These are phyloP conservation scores for Fraxinus floribunda DNA, from an alignment of 305 asterid species.

Conservation along the genomic window DNA sequence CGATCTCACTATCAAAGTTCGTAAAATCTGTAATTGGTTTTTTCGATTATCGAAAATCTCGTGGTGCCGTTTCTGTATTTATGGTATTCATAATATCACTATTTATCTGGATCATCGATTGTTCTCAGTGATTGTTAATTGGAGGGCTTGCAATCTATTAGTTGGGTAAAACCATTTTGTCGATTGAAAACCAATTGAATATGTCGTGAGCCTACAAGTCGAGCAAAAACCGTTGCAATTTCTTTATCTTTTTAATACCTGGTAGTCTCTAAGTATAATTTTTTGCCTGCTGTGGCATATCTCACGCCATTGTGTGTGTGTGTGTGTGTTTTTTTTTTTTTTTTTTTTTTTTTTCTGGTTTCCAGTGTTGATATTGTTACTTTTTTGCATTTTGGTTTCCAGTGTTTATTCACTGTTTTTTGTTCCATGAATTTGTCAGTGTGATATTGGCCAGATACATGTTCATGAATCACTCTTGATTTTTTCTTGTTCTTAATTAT, in stretches of 20 bases:
- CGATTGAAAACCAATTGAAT: background rate
- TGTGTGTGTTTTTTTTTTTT: no score
- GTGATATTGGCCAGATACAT: background rate
- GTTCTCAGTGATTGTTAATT: background rate
- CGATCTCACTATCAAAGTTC: constrained; percentile 76
- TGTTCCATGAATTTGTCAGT: background rate
- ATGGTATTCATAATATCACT: background rate
- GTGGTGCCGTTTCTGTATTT: background rate
- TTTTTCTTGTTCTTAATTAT: background rate
- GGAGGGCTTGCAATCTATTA: background rate
- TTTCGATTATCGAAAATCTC: background rate
- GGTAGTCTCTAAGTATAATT: background rate
- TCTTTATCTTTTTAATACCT: background rate
- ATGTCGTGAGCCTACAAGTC: background rate
- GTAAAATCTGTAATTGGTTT: background rate
- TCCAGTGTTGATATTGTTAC: background rate
- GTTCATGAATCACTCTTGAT: background rate
- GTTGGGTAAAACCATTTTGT: background rate
- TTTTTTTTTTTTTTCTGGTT: background rate
- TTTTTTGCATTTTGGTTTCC: background rate
- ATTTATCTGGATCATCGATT: background rate
- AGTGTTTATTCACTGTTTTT: background rate
- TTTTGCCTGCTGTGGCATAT: background rate
- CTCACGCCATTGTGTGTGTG: background rate
- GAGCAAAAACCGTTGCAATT: background rate